Evolutionary conservation across 495 filamentous ascomycete genomes (phyloP), one percentile per base, ranked within the genome.

Genomic region (Lophium mytilinum): DNA sequence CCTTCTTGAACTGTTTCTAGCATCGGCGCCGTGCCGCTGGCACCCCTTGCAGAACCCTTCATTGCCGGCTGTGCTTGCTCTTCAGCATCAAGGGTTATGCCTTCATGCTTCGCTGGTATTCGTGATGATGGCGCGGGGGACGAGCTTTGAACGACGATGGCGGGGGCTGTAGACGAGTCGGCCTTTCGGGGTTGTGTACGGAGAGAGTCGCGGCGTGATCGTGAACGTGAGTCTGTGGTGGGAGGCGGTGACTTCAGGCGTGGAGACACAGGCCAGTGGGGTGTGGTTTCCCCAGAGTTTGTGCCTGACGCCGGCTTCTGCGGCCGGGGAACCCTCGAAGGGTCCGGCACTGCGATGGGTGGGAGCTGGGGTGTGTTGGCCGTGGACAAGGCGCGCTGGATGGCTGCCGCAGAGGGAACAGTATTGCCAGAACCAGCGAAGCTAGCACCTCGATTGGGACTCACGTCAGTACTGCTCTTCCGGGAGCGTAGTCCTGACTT

Each of bases 1-100:
- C 83, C 83, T 74, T 98, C 93, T 68, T 95, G 86, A 33, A 98
- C 93, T 0, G 93, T 98, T 71, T 95, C 93, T 51, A 98, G 74
- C 41, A 81, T 82, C 15, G 87, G 83, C 18, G 79, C 78, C 58
- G 78, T 80, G 51, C 83, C 85, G 64, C 82, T 85, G 45, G 74
- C 74, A 21, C 80, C 83, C 66, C 90, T 83, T 49, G 83, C 82
- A 37, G 83, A 85, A 65, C 76, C 75, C 72, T 83, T 82, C 48
- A 82, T 83, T 15, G 79, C 70, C 43, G 73, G 69, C 12, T 75
- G 58, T 46, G 73, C 60, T 47, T 65, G 65, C 35, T 85, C 84
- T 59, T 87, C 81, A 58, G 68, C 65, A 50, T 82, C 80, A 37
- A 53, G 57, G 36, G 18, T 47, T 35, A 30, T 46, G 5, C 37